Base-by-base conservation (phyloP, 2,329 filamentous ascomycete genomes). In the Trichoderma pleuroti region DNA sequence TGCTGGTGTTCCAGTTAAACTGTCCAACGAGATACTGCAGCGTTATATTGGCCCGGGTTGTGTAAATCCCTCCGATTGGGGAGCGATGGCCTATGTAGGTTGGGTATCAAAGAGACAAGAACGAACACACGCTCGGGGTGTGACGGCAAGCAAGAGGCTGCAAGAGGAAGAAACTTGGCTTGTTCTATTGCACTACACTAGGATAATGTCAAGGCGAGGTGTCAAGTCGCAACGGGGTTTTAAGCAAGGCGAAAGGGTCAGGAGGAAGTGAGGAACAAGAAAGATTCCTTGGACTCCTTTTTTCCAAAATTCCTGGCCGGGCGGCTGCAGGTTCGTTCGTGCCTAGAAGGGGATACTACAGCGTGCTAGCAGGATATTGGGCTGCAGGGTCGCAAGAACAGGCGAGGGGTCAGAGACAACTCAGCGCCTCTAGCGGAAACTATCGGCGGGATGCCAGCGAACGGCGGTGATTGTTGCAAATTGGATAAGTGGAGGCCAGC, bases 181-280 rank as follows among this genome's bases (percentile, higher is more conserved):
- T 42, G 70, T 63, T 71, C 59, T 71, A 71, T 71, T 71, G 70
- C 57, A 46, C 70, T 71, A 71, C 59, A 70, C 70, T 71, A 71
- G 28, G 52, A 59, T 65, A 65, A 66, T 49, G 68, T 70, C 68
- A 67, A 71, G 57, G 57, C 42, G 32, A 71, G 42, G 56, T 59
- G 60, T 30, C 26, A 68, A 39, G 57, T 57, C 30, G 70, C 46
- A 21, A 57, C 28, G 46, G 21, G 46, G 14, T 56, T 28, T 26
- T 36, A 46, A 60, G 42, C 49, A 57, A 65, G 39, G 68, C 60
- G 36, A 46, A 46, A 26, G 28, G 28, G 59, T 59, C 49, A 60
- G 46, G 56, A 67, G 34, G n/a, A 68, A 26, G 54, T 34, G 63
- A 68, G 56, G 56, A 39, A 8, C 39, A 14, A 26, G 18, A 24